These are phyloP conservation scores for Jamesozyma lodderae DNA, from an alignment of 805 yeast genomes.

Conservation along the genomic window DNA sequence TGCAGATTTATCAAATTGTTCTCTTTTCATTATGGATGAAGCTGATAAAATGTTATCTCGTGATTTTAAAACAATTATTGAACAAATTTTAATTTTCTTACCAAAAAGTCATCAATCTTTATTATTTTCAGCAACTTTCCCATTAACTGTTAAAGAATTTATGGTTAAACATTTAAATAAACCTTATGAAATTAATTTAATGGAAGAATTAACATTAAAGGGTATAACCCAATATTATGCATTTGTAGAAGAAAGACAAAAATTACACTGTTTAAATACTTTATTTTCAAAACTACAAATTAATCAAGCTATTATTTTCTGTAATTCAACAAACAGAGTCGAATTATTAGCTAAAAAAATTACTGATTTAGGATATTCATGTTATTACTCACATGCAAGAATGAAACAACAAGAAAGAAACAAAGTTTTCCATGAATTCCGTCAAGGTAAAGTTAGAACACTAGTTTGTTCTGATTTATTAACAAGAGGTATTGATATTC, in stretches of 20 bases:
- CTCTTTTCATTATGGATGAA: conserved; percentile 93
- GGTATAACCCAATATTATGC: conserved; percentile 98
- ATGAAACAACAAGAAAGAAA: conserved; percentile 98
- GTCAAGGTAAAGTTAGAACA: conserved; percentile 96
- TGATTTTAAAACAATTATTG: conserved; percentile 81
- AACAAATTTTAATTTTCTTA: conserved; percentile 74
- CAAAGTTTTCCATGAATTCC: conserved; percentile 95
- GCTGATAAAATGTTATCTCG: conserved; percentile 93
- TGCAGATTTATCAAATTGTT: conserved; percentile 81
- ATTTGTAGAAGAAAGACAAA: conserved; percentile 95
- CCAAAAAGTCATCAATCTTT: conserved; percentile 76
- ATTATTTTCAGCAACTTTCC: conserved; percentile 93
- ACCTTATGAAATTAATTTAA: conserved; percentile 91
- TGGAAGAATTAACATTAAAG: conserved; percentile 93
- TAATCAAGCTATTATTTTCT: conserved; percentile 93
- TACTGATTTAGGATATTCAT: conserved; percentile 92
- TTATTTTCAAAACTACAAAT: conserved; percentile 88
- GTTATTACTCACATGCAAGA: conserved; percentile 93
- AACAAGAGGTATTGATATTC: conserved; percentile 98
- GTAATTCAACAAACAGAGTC: conserved; percentile 94
- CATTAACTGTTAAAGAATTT: conserved; percentile 82
- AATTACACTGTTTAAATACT: conserved; percentile 91
- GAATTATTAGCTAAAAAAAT: conserved; percentile 92
- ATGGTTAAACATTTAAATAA: conserved; percentile 84
- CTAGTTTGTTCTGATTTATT: conserved; percentile 92